Percentiles rank a stretch among this genome's conserved stretches.
Evolutionary conservation across 129 eudicot species (phyloP).

Genomic region (Daucus carota): DH1_v3.0 NC_030385.2:14741001-14741500

Average conservation of each 20-base stretch:
- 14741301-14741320: constrained; percentile 25
- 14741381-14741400: not conserved
- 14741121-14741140: not conserved
- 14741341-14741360: not conserved
- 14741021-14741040: too few species aligned
- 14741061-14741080: not conserved
- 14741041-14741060: too few species aligned
- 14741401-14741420: not conserved
- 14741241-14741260: constrained; percentile 86
- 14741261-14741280: constrained; percentile 92
- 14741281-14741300: constrained; percentile 78
- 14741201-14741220: constrained; percentile 87
- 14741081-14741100: not conserved
- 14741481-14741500: not conserved
- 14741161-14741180: constrained; percentile 37
- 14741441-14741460: not conserved
- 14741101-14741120: not conserved
- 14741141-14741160: not conserved
- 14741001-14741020: constrained; percentile 99
- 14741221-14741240: constrained; percentile 97
- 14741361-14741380: not conserved
- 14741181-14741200: constrained; percentile 43
- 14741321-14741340: not conserved
- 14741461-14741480: not conserved
- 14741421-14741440: not conserved